Base-by-base conservation (phyloP, 495 filamentous ascomycete species). In the Aspergillus heteromorphus region DNA sequence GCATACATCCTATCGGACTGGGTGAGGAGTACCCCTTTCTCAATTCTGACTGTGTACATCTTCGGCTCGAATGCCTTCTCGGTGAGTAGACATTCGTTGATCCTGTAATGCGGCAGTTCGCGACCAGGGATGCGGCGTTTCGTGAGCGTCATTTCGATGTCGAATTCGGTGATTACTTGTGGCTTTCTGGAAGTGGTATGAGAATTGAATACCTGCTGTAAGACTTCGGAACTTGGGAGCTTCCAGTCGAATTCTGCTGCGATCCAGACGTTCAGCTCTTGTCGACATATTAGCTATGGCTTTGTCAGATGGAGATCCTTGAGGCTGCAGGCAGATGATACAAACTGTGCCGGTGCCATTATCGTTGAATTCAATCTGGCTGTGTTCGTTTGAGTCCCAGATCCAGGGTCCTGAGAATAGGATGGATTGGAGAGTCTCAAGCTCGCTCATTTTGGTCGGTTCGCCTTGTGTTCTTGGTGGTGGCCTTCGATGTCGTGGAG, bases 71-170 rank as follows among this genome's bases (percentile, higher is more conserved):
- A 51, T n/a, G 49, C 49, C 4, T 14, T 17, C 1, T 51, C 49
- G 0, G 49, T 51, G 11, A 51, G 49, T 17, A 51, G 20, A 2
- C 19, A 5, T 41, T 51, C 49, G 16, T 51, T 51, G 36, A 51
- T 51, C 8, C 20, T 18, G 2, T 34, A 8, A 6, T 23, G 19
- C 20, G n/a, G 19, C 14, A 27, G 14, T 1, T 27, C 18, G 16
- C 18, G 23, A 7, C n/a, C 19, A 6, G 49, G 7, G 16, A 51
- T 51, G 11, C 7, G 36, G 13, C 34, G 16, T 27, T 51, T 27
- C 1, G 49, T 41, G 13, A 51, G 36, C 1, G 36, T 30, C 19
- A 51, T 4, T 4, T 27, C 36, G 16, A 51, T 40, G 20, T 23
- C 23, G 49, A 42, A 51, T 40, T 51, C 19, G 10, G 8, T n/a